Base-by-base conservation (phyloP, 345 rosid genomes). In the Arabis alpina region DNA sequence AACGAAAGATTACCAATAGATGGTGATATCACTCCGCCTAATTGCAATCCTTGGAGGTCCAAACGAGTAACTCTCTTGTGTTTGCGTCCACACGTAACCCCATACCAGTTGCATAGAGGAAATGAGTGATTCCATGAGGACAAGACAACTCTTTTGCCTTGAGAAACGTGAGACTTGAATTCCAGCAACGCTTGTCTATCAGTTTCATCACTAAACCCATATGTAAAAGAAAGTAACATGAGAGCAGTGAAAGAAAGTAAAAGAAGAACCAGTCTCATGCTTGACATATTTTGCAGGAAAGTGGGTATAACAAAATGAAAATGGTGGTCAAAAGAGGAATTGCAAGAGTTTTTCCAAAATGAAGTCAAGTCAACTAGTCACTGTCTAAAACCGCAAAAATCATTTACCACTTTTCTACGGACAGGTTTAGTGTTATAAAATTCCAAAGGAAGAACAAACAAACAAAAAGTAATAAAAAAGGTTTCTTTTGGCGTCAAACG, bases 61-160 rank as follows among this genome's bases (percentile, higher is more conserved):
- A 79, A 0, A 15, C 7, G 0, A 8, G 61, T 45, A 6, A 79
- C 74, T 61, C 82, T 66, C 24, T 59, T 65, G 59, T 56, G 71
- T 6, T 10, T 42, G 30, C 10, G 55, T 15, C 71, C 39, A 44
- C 79, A 79, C 0, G 15, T 71, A 36, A 79, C 63, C 0, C 82
- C 77, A 0, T 11, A n/a, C 82, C 79, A 79, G 0, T 39, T 4
- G 13, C 82, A 75, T 0, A 75, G 60, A 36, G 70, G 77, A 12
- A 9, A 7, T 10, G 79, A 70, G 13, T 61, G 7, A 34, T 75
- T 79, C 82, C 82, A 79, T 4, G 76, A 75, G 48, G 52, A 41
- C 49, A 75, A 34, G 4, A 62, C 14, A 1, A 13, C 54, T 39
- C 14, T 39, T 14, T 53, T 64, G 1, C 4, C 48, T 8, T 60